Conservation (phyloP, 495 filamentous ascomycete genomes). For the Penicillium argentinense region DNA sequence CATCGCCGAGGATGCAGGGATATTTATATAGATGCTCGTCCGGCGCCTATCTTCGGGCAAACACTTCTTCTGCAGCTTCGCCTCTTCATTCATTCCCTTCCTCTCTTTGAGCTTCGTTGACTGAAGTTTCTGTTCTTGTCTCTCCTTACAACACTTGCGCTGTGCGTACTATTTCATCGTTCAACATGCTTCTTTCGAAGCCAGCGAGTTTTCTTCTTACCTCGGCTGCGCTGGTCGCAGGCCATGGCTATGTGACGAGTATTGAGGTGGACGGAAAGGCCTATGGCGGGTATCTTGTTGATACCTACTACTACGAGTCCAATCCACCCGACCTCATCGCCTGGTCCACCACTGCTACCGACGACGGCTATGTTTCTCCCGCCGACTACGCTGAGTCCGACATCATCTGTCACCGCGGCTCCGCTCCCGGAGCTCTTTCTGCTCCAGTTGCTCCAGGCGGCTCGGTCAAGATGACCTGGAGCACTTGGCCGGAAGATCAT, state of each 20-base stretch:
- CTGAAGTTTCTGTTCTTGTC: constrained; percentile 6
- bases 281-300: constrained; percentile 37
- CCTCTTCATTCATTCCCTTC: background rate
- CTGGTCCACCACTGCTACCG: constrained; percentile 55
- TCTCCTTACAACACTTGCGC: too few species aligned
- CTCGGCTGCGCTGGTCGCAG: constrained; percentile 48
- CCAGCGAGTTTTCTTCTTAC: constrained; percentile 36
- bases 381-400: constrained; percentile 49
- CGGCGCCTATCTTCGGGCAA: background rate
- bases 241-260: constrained; percentile 58
- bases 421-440: constrained; percentile 49
- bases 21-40: too few species aligned
- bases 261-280: constrained; percentile 52
- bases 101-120: constrained; percentile 9
- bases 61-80: background rate
- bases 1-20: too few species aligned
- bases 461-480: constrained; percentile 60
- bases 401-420: constrained; percentile 68
- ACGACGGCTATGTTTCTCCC: constrained; percentile 59
- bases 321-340: constrained; percentile 52
- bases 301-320: constrained; percentile 31
- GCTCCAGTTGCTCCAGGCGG: constrained; percentile 55
- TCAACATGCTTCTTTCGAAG: constrained; percentile 31
- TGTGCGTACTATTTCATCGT: too few species aligned
- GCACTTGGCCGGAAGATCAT: constrained; percentile 64